A percentile compares a stretch with the other conserved stretches of the same genome.
These are phyloP conservation scores for Pueraria montana DNA, from an alignment of 306 rosid species.

Conservation along the genomic window DNA sequence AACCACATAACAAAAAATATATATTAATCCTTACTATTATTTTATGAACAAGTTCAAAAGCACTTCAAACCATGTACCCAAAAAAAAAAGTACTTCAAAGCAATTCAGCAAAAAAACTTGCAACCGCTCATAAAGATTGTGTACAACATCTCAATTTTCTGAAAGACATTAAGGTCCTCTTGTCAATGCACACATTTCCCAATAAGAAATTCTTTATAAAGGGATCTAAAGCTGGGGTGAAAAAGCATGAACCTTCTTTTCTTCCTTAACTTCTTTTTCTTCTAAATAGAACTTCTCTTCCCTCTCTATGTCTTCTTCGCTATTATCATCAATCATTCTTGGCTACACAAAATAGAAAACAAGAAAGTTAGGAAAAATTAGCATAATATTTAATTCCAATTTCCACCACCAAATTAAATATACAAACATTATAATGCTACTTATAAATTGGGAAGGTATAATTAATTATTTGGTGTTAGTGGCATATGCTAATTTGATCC, in stretches of 20 bases:
- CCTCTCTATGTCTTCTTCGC: neutral
- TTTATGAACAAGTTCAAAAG: neutral
- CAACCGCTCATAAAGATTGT: neutral
- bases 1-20: no score
- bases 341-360: neutral
- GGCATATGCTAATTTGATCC: neutral
- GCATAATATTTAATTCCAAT: neutral
- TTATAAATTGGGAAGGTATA: neutral
- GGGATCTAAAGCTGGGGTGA: neutral
- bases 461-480: neutral
- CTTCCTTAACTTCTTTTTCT: neutral
- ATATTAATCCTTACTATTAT: no score
- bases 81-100: neutral
- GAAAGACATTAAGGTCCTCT: neutral
- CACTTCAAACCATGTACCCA: no score
- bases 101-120: neutral
- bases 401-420: neutral
- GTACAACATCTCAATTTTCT: neutral
- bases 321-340: neutral
- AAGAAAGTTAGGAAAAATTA: neutral
- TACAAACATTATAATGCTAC: neutral
- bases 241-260: neutral
- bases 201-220: neutral
- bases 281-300: neutral
- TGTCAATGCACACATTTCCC: neutral